A percentile compares a stretch with the other conserved stretches of the same genome.
These are phyloP conservation scores for Claviceps sp. DNA, from an alignment of 2,329 filamentous ascomycete genomes.

Conservation along the genomic window DNA sequence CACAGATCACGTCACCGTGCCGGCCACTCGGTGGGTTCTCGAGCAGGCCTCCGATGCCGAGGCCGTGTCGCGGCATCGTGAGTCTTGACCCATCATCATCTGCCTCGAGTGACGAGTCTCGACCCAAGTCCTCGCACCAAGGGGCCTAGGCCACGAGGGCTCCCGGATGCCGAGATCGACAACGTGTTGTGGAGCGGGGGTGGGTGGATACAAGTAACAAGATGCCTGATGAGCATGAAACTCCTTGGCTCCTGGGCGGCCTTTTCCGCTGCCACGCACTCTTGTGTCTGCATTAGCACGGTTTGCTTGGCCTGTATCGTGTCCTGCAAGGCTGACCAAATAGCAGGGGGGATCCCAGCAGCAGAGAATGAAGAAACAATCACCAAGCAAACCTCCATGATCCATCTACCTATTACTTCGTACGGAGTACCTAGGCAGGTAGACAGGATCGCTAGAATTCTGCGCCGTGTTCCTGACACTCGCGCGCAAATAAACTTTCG, in stretches of 20 bases:
- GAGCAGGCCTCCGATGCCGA: not conserved
- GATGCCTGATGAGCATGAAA: not conserved
- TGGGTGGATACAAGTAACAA: not conserved
- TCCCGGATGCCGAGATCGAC: not conserved
- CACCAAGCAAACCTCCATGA: too few species aligned
- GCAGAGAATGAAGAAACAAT: too few species aligned
- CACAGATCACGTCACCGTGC: not conserved
- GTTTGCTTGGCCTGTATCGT: too few species aligned
- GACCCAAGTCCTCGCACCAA: not conserved
- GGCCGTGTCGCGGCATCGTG: not conserved
- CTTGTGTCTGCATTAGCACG: not conserved
- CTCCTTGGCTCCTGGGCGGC: not conserved
- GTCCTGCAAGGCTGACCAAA: too few species aligned
- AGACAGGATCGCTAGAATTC: too few species aligned
- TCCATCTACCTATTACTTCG: too few species aligned
- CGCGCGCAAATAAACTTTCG: too few species aligned
- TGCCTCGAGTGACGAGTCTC: not conserved
- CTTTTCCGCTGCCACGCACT: not conserved
- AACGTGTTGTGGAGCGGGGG: not conserved
- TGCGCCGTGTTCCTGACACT: too few species aligned
- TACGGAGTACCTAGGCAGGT: too few species aligned
- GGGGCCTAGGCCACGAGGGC: not conserved
- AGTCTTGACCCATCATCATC: not conserved
- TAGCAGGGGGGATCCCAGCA: too few species aligned
- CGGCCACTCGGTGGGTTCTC: not conserved